Conservation (phyloP, 331 rosid species). For the Pyrus hybrid region DNA sequence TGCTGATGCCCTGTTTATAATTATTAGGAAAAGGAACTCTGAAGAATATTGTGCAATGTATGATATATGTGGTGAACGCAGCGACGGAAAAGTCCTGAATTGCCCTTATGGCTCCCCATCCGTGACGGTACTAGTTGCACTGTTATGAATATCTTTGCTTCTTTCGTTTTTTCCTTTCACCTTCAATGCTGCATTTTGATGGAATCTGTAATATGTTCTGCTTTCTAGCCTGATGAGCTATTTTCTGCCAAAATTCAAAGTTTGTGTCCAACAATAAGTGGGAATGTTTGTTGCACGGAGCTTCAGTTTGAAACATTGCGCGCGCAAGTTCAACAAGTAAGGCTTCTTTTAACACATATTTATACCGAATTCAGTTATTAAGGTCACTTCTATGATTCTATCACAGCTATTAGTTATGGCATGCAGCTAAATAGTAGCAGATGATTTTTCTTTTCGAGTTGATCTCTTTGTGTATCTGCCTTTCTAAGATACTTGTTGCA, state of each 20-base stretch:
- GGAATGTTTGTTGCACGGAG: constrained; percentile 88
- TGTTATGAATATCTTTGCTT: background rate
- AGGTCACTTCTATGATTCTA: too few relatives aligned
- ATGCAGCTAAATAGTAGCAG: background rate
- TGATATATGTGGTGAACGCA: constrained; percentile 81
- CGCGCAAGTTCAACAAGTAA: constrained; percentile 84
- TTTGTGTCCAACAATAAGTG: constrained; percentile 73
- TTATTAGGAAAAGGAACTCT: constrained; percentile 53
- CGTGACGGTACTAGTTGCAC: constrained; percentile 46
- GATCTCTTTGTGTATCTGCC: background rate
- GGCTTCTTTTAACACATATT: constrained; percentile 10
- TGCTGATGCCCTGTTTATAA: too few relatives aligned
- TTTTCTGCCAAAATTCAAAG: constrained; percentile 90
- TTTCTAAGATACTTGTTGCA: background rate
- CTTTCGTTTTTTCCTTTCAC: background rate
- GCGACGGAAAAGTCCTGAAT: constrained; percentile 83
- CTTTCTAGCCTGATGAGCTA: constrained; percentile 69
- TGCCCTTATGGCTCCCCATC: constrained; percentile 84
- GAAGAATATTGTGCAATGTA: constrained; percentile 91
- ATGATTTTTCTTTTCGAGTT: background rate
- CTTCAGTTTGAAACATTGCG: constrained; percentile 74
- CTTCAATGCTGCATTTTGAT: background rate
- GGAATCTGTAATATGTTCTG: background rate
- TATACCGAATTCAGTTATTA: background rate
- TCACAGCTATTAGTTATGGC: too few relatives aligned